Percentiles rank a stretch among this genome's conserved stretches.
Evolutionary conservation across 176 grass and related monocot species (phyloP).

Genomic region (Aegilops sharonensis): DNA sequence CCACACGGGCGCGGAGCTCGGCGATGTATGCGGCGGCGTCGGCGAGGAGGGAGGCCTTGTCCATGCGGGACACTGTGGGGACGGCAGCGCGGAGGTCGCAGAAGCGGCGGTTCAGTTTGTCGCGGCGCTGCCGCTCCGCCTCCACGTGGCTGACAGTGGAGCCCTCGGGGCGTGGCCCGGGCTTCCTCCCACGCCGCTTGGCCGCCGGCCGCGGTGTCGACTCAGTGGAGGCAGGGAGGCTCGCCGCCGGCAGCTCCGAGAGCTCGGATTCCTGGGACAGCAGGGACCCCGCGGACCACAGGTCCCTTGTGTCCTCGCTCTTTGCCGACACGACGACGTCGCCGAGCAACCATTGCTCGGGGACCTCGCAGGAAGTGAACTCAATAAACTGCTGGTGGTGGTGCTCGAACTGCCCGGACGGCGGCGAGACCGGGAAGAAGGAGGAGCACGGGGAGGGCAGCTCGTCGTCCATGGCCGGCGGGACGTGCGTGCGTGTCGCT

Average conservation of each 20-base stretch:
- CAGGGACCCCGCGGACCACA: constrained; percentile 6
- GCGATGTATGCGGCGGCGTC: constrained; percentile 74
- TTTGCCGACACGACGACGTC: constrained; percentile 17
- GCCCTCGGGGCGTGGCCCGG: constrained; percentile 1
- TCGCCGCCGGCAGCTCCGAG: neutral
- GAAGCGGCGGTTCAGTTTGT: constrained; percentile 78
- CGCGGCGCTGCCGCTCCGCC: constrained; percentile 71
- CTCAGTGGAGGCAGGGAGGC: neutral
- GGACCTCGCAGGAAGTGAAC: constrained; percentile 46
- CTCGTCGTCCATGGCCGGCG: constrained; percentile 26
- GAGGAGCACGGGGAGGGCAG: constrained; percentile 32
- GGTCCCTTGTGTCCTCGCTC: neutral
- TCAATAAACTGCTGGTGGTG: constrained; percentile 18
- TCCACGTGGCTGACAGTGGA: constrained; percentile 61
- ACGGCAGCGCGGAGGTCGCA: constrained; percentile 73
- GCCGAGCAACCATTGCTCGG: constrained; percentile 47
- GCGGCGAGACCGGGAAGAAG: constrained; percentile 23
- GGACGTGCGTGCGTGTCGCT: neutral
- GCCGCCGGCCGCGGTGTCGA: neutral
- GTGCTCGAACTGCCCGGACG: constrained; percentile 10
- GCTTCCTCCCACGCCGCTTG: constrained; percentile 47
- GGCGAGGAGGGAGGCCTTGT: constrained; percentile 80
- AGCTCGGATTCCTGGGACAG: constrained; percentile 37
- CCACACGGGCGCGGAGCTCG: constrained; percentile 52
- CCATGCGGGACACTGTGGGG: constrained; percentile 78